Evolutionary conservation across 2,329 filamentous ascomycete genomes (phyloP).

Genomic region (Colletotrichum cuscutae): DNA sequence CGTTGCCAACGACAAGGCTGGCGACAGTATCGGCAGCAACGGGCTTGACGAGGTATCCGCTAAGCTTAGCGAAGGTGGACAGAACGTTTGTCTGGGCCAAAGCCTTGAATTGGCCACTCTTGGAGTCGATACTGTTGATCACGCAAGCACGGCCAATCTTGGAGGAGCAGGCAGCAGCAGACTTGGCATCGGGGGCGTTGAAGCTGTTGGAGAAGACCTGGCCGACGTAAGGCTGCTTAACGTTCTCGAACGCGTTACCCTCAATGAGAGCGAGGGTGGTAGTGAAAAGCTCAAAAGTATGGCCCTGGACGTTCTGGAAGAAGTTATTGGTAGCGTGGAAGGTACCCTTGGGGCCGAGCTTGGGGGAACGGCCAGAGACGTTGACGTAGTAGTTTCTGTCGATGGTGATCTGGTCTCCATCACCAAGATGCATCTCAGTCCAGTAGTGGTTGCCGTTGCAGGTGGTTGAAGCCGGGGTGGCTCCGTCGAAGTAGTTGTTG

Average conservation of each 20-base stretch:
- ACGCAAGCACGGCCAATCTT: slow-evolving; percentile 22
- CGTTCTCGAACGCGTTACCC: slow-evolving; percentile 41
- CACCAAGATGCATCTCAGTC: slow-evolving; percentile 45
- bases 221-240: slow-evolving; percentile 45
- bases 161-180: slow-evolving; percentile 22
- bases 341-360: slow-evolving; percentile 42
- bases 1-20: slow-evolving; percentile 38
- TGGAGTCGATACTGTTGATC: slow-evolving; percentile 25
- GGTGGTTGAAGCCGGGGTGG: slow-evolving; percentile 43
- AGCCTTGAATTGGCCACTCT: slow-evolving; percentile 38
- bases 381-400: slow-evolving; percentile 43
- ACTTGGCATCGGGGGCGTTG: slow-evolving; percentile 38
- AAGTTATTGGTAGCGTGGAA: slow-evolving; percentile 43
- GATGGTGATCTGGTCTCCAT: slow-evolving; percentile 49
- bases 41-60: slow-evolving; percentile 39
- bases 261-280: slow-evolving; percentile 40
- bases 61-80: slow-evolving; percentile 23
- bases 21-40: slow-evolving; percentile 40
- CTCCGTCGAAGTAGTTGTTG: slow-evolving; percentile 52
- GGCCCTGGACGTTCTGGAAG: slow-evolving; percentile 45
- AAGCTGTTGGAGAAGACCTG: slow-evolving; percentile 39
- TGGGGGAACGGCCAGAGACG: slow-evolving; percentile 42
- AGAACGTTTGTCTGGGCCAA: slow-evolving; percentile 38
- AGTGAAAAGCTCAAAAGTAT: slow-evolving; percentile 62
- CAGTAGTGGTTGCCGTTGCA: slow-evolving; percentile 47